Conservation (phyloP, 495 filamentous ascomycete genomes). For the Neurospora sp. region DNA sequence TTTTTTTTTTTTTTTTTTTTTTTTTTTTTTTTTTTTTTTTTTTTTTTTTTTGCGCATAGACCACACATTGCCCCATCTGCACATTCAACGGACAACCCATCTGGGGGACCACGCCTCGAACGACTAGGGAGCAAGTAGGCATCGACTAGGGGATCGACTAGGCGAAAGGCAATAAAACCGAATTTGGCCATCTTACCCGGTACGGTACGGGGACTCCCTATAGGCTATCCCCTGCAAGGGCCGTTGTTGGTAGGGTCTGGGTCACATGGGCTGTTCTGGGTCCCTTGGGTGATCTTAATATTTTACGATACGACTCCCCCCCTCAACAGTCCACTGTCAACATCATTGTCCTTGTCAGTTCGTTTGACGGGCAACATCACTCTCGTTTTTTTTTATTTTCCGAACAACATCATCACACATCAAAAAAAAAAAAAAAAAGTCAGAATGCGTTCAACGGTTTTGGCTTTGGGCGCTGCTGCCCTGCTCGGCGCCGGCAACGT, state of each 20-base stretch:
- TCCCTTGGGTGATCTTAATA: background rate
- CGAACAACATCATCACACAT: background rate
- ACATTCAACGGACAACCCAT: background rate
- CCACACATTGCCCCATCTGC: background rate
- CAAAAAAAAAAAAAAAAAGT: background rate
- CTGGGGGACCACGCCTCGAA: background rate
- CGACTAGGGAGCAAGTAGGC: background rate
- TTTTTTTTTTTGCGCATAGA: background rate
- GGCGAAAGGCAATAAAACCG: background rate
- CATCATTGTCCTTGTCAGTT: background rate
- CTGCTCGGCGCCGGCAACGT: constrained; percentile 32
- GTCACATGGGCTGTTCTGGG: background rate
- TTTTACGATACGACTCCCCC: background rate
- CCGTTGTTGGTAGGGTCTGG: background rate
- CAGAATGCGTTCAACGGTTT: constrained; percentile 9
- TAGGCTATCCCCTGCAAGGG: background rate
- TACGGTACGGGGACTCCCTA: background rate
- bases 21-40: background rate
- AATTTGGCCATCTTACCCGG: background rate
- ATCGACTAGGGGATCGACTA: background rate
- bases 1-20: background rate
- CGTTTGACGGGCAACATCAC: background rate
- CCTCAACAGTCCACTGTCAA: background rate
- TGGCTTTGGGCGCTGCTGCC: constrained; percentile 28
- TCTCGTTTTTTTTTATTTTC: background rate